Percentiles rank a stretch among this genome's conserved stretches.
Conservation (phyloP, 1,139 yeast genomes). For the Torulaspora pretoriensis region DNA sequence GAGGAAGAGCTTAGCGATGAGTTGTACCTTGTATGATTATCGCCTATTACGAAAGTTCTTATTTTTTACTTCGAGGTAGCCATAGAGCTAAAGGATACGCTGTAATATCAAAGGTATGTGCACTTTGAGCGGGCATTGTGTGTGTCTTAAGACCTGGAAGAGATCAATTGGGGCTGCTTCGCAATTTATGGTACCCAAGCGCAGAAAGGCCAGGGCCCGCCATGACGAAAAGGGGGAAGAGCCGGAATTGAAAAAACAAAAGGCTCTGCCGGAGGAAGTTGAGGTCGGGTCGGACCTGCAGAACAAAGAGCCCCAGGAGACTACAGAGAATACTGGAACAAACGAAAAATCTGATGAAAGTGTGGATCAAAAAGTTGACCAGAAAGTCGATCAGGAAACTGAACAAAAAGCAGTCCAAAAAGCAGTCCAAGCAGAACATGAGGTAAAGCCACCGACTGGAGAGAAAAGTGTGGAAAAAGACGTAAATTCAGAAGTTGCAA, state of each 20-base stretch:
- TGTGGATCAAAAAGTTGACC: conserved; percentile 3
- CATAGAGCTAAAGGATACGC: not conserved
- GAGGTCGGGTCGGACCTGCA: conserved; percentile 10
- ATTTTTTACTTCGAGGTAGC: conserved; percentile 1
- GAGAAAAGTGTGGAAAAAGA: conserved; percentile 15
- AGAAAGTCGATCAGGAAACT: conserved; percentile 20
- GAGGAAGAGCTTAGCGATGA: conserved; percentile 12
- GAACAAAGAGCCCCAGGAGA: conserved; percentile 14
- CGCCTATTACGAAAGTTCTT: conserved; percentile 1
- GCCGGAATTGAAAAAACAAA: conserved; percentile 13
- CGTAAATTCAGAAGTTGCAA: conserved; percentile 2
- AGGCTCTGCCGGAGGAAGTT: conserved; percentile 1
- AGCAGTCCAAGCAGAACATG: conserved; percentile 13
- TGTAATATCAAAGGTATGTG: not conserved
- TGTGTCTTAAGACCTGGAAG: not conserved
- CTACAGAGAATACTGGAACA: not conserved
- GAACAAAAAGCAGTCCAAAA: conserved; percentile 12
- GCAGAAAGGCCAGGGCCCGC: conserved; percentile 14
- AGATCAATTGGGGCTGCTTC: conserved; percentile 10
- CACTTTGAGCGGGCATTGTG: not conserved
- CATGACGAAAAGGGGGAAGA: conserved; percentile 17
- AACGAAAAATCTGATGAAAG: not conserved
- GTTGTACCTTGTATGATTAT: conserved; percentile 19
- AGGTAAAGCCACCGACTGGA: conserved; percentile 9
- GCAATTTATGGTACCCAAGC: conserved; percentile 25